Evolutionary conservation across 2,329 filamentous ascomycete genomes (phyloP).

Genomic region (Calonectria hawksworthii): DNA sequence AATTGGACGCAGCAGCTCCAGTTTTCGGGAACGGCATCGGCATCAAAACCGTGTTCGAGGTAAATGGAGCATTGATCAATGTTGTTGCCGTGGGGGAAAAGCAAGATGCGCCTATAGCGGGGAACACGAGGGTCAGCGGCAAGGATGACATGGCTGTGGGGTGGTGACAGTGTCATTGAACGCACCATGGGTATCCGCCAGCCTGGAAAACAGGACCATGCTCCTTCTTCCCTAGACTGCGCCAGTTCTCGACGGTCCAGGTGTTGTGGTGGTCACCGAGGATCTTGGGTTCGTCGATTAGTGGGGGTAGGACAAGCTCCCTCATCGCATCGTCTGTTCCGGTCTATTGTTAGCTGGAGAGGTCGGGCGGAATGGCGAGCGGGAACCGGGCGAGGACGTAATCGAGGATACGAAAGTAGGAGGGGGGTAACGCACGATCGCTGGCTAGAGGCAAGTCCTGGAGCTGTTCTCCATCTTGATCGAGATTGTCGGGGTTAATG

Average conservation of each 20-base stretch:
- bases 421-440: slow-evolving; percentile 62
- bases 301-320: slow-evolving; percentile 80
- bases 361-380: slow-evolving; percentile 10
- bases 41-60: slow-evolving; percentile 91
- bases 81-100: slow-evolving; percentile 96
- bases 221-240: slow-evolving; percentile 80
- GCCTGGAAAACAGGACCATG: slow-evolving; percentile 91
- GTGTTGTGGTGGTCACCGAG: slow-evolving; percentile 82
- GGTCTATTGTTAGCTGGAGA: slow-evolving; percentile 37
- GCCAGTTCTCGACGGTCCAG: slow-evolving; percentile 92
- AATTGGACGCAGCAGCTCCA: slow-evolving; percentile 99
- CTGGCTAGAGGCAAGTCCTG: slow-evolving; percentile 65
- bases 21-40: slow-evolving; percentile 82
- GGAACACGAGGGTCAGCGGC: slow-evolving; percentile 37
- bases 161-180: slow-evolving; percentile 31
- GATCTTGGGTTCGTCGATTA: slow-evolving; percentile 82
- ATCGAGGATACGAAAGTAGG: slow-evolving; percentile 10
- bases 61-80: slow-evolving; percentile 96
- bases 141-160: slow-evolving; percentile 10
- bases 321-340: slow-evolving; percentile 84
- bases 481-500: slow-evolving; percentile 67
- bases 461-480: slow-evolving; percentile 62
- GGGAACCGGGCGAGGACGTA: background rate
- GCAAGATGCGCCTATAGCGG: slow-evolving; percentile 82
- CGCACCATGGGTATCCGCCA: slow-evolving; percentile 88